These are phyloP conservation scores for Cadophora gregata DNA, from an alignment of 2,329 filamentous ascomycete genomes.

Conservation along the genomic window DNA sequence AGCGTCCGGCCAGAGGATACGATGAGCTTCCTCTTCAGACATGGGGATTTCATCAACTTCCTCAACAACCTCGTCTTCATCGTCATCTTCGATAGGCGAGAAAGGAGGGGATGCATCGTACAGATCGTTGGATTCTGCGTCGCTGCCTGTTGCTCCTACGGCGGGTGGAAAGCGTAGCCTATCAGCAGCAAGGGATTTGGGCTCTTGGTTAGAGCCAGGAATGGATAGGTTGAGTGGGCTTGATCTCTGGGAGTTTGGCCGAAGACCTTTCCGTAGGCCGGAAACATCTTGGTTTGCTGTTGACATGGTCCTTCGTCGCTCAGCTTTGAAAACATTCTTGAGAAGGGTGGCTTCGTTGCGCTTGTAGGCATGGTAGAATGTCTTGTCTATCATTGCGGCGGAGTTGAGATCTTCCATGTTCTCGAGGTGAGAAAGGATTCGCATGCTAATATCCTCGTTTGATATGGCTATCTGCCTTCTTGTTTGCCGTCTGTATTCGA, in stretches of 20 bases:
- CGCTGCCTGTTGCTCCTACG: neutral
- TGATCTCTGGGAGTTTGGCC: neutral
- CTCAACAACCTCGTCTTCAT: neutral
- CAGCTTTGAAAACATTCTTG: conserved; percentile 40
- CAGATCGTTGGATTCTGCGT: conserved; percentile 18
- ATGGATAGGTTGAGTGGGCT: conserved; percentile 20
- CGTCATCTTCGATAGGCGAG: conserved; percentile 14
- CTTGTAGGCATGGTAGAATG: conserved; percentile 54
- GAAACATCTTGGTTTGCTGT: conserved; percentile 19
- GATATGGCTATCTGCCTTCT: conserved; percentile 26
- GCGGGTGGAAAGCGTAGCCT: conserved; percentile 1
- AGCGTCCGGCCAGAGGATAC: conserved; percentile 38
- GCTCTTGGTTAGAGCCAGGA: conserved; percentile 20
- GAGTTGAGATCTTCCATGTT: conserved; percentile 51
- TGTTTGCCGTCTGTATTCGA: conserved; percentile 19
- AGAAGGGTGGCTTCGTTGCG: conserved; percentile 50
- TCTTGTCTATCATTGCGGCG: conserved; percentile 50
- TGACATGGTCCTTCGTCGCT: conserved; percentile 28
- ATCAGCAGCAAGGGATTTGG: conserved; percentile 30
- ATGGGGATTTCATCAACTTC: conserved; percentile 26
- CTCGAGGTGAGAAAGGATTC: conserved; percentile 50
- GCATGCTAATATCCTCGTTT: conserved; percentile 45
- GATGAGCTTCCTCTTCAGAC: conserved; percentile 41
- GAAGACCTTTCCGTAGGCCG: conserved; percentile 5
- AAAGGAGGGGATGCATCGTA: conserved; percentile 32